phyloP scores from a whole-genome alignment of 805 yeast genomes.

The Starmera quercuum region DNA sequence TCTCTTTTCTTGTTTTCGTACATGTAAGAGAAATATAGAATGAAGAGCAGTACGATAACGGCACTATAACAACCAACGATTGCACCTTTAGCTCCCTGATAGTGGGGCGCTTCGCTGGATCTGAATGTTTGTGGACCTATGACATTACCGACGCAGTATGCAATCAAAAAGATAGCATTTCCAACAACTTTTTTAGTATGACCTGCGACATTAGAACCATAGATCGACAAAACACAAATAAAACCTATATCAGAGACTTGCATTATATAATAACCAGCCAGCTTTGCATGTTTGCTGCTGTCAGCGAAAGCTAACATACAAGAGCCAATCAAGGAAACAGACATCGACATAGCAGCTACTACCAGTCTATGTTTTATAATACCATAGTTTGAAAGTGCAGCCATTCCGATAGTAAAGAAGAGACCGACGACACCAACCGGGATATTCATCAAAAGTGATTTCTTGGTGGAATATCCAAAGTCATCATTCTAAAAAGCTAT shows the following conservation, averaged over 20 bases:
- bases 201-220: constrained; percentile 55
- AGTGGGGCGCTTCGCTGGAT: constrained; percentile 49
- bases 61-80: constrained; percentile 40
- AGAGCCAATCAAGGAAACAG: constrained; percentile 19
- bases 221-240: constrained; percentile 25
- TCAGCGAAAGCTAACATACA: constrained; percentile 25
- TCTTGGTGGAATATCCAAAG: constrained; percentile 17
- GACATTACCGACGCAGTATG: constrained; percentile 60
- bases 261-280: constrained; percentile 22
- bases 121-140: constrained; percentile 71
- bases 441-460: constrained; percentile 26
- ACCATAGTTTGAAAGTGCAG: constrained; percentile 5
- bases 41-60: constrained; percentile 27
- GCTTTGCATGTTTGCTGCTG: constrained; percentile 17
- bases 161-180: constrained; percentile 51
- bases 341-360: constrained; percentile 15
- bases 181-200: constrained; percentile 63
- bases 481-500: constrained; percentile 19
- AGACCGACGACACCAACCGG: constrained; percentile 28
- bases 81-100: constrained; percentile 45
- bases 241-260: constrained; percentile 28
- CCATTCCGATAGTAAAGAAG: constrained; percentile 21
- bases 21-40: constrained; percentile 20
- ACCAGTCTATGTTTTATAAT: constrained; percentile 17
- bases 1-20: constrained; percentile 38